Evolutionary conservation across 1,139 yeast genomes (phyloP).

Genomic region (Debaryomyces sp.): DNA sequence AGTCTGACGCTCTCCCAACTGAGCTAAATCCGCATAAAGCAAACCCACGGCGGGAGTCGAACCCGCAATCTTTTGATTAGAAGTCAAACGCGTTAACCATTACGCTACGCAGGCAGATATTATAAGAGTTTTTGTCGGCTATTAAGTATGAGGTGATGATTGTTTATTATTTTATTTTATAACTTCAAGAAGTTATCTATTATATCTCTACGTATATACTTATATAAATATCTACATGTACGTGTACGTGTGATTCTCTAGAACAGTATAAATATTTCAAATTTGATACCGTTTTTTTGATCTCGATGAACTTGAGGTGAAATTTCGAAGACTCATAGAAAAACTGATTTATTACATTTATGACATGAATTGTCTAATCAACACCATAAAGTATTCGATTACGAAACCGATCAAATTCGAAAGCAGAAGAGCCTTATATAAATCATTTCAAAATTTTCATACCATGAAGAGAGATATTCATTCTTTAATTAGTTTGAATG

Average conservation of each 20-base stretch:
- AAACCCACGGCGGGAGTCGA: conserved; percentile 22
- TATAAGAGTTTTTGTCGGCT: no score
- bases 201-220: not conserved
- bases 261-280: not conserved
- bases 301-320: not conserved
- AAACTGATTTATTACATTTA: not conserved
- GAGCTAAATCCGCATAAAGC: conserved; percentile 68
- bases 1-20: conserved; percentile 92
- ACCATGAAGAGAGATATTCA: conserved; percentile 24
- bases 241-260: not conserved
- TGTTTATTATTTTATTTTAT: no score
- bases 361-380: conserved; percentile 3
- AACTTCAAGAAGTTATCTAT: no score
- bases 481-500: conserved; percentile 38
- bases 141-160: no score
- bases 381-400: not conserved
- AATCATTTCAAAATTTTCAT: not conserved
- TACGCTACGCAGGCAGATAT: conserved; percentile 18
- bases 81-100: conserved; percentile 22
- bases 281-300: not conserved
- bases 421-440: not conserved
- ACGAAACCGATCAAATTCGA: not conserved
- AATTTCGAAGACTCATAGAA: not conserved
- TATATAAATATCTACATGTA: not conserved
- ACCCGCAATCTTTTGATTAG: conserved; percentile 22